Base-by-base conservation (phyloP, 2,329 filamentous ascomycete species). In the Paradendryphiella salina region DNA sequence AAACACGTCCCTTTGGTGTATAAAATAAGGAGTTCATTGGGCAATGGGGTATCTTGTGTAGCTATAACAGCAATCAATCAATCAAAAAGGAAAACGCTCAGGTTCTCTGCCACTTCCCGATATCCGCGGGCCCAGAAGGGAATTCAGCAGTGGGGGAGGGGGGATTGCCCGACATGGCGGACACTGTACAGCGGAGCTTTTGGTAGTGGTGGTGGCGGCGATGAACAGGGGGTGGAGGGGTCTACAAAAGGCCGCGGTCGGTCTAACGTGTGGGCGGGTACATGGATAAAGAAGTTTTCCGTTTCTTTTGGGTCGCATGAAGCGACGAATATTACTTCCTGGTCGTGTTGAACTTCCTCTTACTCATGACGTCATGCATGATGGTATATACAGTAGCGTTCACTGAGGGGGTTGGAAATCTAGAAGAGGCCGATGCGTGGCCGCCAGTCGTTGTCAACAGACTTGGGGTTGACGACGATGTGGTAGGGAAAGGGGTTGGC, bases 401-500 rank as follows among this genome's bases (percentile, higher is more conserved):
- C 49, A 15, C 31, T 34, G 18, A 23, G 36, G 10, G 28, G 23
- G 17, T 34, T 15, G 37, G 10, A 21, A 13, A 34, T 40, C 61
- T 48, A 71, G 51, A 72, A 72, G 3, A 71, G 56, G 33, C 89
- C 88, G 75, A 93, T 90, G 32, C 89, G 82, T 49, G 86, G 83
- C 40, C 89, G 85, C 90, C 90, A 93, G 43, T 86, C 82, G 43
- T 60, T 69, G 28, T 88, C 86, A 15, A 59, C 57, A 21, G 66
- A 39, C 66, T 90, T 90, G 50, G 90, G 90, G 69, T 96, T 94
- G 52, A 97, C 85, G 54, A 87, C 83, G 69, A 97, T 96, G 73
- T 92, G 88, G 75, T 96, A 97, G 0, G 93, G 93, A 68, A 97
- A 99, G 0, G 94, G 93, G 72, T 97, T 97, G 39, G 88, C 80